Conservation (phyloP, 2,329 filamentous ascomycete genomes). For the Thelonectria discophora region DNA sequence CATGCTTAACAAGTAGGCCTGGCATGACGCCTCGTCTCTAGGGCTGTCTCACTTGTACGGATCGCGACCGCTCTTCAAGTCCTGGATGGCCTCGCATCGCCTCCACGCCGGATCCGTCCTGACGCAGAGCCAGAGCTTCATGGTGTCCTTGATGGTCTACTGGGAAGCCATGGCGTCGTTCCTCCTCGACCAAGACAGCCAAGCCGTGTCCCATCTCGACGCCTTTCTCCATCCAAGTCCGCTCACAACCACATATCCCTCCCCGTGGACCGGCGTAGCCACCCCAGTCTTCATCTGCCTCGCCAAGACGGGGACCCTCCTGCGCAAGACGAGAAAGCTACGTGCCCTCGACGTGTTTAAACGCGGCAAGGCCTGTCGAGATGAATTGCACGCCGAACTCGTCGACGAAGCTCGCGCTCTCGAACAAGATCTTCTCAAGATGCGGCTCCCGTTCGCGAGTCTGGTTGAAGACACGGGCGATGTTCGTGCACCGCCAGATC, state of each 20-base stretch:
- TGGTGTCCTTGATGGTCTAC: slow-evolving; percentile 31
- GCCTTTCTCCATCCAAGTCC: background rate
- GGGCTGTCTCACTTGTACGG: slow-evolving; percentile 27
- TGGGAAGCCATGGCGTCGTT: slow-evolving; percentile 33
- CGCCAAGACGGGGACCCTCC: slow-evolving; percentile 7
- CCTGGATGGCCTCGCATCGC: slow-evolving; percentile 15
- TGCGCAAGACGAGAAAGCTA: slow-evolving; percentile 21
- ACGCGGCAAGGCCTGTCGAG: slow-evolving; percentile 1
- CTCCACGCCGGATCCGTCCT: background rate
- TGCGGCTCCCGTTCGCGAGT: slow-evolving; percentile 9
- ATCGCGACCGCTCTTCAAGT: slow-evolving; percentile 23
- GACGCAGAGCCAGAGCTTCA: slow-evolving; percentile 6
- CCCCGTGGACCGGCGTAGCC: slow-evolving; percentile 29
- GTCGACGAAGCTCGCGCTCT: slow-evolving; percentile 12
- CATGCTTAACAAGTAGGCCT: slow-evolving; percentile 5
- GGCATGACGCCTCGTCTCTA: slow-evolving; percentile 23
- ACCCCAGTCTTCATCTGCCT: slow-evolving; percentile 20
- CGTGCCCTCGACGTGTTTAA: slow-evolving; percentile 11
- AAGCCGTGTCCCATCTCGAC: slow-evolving; percentile 24
- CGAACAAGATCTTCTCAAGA: slow-evolving; percentile 6
- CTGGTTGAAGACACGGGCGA: slow-evolving; percentile 25
- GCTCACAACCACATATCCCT: background rate
- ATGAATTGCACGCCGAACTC: slow-evolving; percentile 7
- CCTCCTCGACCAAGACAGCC: slow-evolving; percentile 23
- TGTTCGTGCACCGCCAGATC: slow-evolving; percentile 5